Percentiles rank a stretch among this genome's conserved stretches.
Conservation (phyloP, 129 eudicot genomes). For the carrot (Daucus carota) region DNA sequence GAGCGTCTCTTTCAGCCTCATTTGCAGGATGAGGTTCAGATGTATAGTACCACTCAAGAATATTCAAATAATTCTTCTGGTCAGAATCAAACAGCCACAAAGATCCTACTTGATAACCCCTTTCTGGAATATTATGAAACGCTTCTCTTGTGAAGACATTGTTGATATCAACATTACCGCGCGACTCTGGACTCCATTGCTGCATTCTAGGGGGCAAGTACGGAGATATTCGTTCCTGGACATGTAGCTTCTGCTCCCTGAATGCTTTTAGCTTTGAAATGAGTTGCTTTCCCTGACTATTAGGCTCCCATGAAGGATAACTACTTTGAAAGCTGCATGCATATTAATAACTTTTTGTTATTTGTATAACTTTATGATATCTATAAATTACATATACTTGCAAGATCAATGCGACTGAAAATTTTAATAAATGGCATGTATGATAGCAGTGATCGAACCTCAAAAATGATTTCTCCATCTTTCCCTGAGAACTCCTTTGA, state of each 20-base stretch:
- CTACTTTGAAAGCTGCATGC: conserved; percentile 73
- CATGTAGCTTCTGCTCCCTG: conserved; percentile 59
- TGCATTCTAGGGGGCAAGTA: conserved; percentile 35
- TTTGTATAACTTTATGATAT: no score
- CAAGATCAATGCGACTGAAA: background rate
- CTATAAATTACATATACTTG: background rate
- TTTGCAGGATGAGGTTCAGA: conserved; percentile 26
- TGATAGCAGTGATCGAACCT: conserved; percentile 33
- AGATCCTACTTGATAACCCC: conserved; percentile 46
- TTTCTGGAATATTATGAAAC: conserved; percentile 26
- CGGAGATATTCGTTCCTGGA: conserved; percentile 33
- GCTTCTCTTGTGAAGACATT: conserved; percentile 33
- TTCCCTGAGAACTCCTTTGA: conserved; percentile 83
- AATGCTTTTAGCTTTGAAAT: conserved; percentile 49
- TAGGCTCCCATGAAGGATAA: conserved; percentile 87
- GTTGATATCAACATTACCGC: conserved; percentile 33
- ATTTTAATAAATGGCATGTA: background rate
- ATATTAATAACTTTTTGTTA: background rate
- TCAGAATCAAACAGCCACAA: conserved; percentile 63
- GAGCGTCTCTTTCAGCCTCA: conserved; percentile 20
- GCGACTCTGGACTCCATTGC: conserved; percentile 27
- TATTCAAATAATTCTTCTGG: conserved; percentile 62
- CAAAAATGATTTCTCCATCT: conserved; percentile 92
- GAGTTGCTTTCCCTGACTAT: conserved; percentile 59
- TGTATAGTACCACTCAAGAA: conserved; percentile 84